Base-by-base conservation (phyloP, 805 yeast species). In the Metschnikowia corniflorae region DNA sequence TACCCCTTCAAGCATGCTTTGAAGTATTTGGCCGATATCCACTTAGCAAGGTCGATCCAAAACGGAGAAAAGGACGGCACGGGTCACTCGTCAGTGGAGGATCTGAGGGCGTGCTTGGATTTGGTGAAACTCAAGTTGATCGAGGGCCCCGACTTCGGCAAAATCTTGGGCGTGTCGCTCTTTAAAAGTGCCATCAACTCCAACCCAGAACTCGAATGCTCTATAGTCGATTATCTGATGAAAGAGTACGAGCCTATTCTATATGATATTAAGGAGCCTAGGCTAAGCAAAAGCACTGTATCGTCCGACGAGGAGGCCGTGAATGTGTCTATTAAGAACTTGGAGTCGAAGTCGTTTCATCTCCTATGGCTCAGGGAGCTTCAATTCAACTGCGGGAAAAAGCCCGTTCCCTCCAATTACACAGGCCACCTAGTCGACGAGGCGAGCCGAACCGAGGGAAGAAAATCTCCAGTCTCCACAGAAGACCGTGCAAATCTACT, bases 1-100 rank as follows among this genome's bases (percentile, higher is more conserved):
- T 82, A 82, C 0, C 95, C 95, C 0, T 71, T 71, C 43, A 84
- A 80, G 53, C 91, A 96, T 2, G 75, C 95, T 0, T 68, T 91
- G 42, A 80, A 74, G 54, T 80, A 80, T 67, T 65, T 93, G n/a
- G 70, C 88, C 2, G 60, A 68, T 8, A 73, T 69, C 39, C 75
- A 70, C 53, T 61, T 89, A 25, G 60, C 68, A 14, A 61, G 73
- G 33, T 62, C 57, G 0, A 91, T 91, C 34, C 97, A 93, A 58
- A 61, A 61, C 17, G 80, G 82, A n/a, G 70, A 69, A 17, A 47
- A 41, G 3, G 46, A 57, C 3, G 95, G 95, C 1, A 47, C 47
- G 2, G 73, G 73, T 13, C 97, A 91, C 59, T 84, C 89, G 35
- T 83, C 97, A 0, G 71, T 82, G 4, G 96, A 86, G 54, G 98